Conservation (phyloP, 1,284 basidiomycete species). For the Leccinum huronense region DNA sequence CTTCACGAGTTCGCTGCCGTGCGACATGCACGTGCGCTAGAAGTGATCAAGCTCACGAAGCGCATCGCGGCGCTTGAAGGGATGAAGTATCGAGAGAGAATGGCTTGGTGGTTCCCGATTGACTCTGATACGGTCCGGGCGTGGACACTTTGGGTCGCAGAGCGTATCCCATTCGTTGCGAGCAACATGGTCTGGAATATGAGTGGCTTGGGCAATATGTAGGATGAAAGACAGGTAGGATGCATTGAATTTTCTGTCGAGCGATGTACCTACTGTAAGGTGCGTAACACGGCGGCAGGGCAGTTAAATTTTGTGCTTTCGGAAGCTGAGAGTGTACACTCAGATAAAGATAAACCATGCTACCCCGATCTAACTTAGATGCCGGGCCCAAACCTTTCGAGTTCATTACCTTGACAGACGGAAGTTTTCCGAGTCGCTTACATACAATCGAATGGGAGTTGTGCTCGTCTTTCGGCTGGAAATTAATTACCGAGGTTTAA, state of each 20-base stretch:
- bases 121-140: constrained; percentile 13
- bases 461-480: constrained; percentile 57
- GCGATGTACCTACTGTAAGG: no score
- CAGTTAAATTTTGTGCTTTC: no score
- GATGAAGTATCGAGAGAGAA: not conserved
- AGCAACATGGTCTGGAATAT: constrained; percentile 21
- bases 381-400: no score
- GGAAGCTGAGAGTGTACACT: no score
- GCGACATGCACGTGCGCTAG: not conserved
- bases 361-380: no score
- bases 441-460: no score
- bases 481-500: constrained; percentile 82
- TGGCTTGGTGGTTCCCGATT: constrained; percentile 26
- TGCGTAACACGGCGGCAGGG: no score
- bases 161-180: constrained; percentile 15
- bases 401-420: no score
- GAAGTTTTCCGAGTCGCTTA: no score
- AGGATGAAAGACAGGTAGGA: not conserved
- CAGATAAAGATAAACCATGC: no score
- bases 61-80: not conserved
- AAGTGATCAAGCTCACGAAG: not conserved
- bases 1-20: not conserved
- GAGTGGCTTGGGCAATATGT: constrained; percentile 25
- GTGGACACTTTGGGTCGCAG: constrained; percentile 21
- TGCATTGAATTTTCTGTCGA: no score